These are phyloP conservation scores for Diaporthe citri DNA, from an alignment of 2,329 filamentous ascomycete species.

Conservation along the genomic window DNA sequence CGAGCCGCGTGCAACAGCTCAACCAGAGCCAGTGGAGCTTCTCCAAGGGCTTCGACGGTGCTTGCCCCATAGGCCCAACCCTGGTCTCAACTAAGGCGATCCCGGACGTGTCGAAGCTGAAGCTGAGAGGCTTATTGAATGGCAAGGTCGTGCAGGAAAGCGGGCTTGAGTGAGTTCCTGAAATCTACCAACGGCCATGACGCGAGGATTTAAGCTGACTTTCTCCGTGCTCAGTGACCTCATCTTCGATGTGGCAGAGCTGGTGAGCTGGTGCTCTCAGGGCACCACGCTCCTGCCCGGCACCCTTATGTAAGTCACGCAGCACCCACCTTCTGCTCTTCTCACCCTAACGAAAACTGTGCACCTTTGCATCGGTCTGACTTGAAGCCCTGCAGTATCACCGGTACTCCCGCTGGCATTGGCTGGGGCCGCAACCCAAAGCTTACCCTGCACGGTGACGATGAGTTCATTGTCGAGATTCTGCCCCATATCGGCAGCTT, in stretches of 20 bases:
- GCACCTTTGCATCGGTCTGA: not conserved
- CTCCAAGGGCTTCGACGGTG: conserved; percentile 70
- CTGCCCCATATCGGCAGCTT: conserved; percentile 58
- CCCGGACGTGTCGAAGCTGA: conserved; percentile 55
- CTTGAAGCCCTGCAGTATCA: conserved; percentile 45
- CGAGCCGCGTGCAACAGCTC: conserved; percentile 68
- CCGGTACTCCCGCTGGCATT: conserved; percentile 58
- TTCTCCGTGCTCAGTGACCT: conserved; percentile 57
- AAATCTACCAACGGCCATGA: conserved; percentile 40
- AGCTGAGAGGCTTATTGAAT: conserved; percentile 61
- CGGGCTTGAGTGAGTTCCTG: conserved; percentile 43
- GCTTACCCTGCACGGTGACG: conserved; percentile 53
- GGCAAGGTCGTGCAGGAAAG: conserved; percentile 62
- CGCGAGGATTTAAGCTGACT: conserved; percentile 17
- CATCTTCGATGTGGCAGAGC: conserved; percentile 63
- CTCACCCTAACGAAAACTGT: too few species aligned
- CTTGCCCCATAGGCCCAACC: conserved; percentile 66
- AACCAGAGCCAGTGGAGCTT: conserved; percentile 68
- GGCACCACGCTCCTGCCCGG: conserved; percentile 57
- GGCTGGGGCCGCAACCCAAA: conserved; percentile 54
- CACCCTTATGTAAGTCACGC: conserved; percentile 50
- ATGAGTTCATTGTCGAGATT: conserved; percentile 59
- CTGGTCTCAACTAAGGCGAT: conserved; percentile 60
- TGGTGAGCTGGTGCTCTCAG: conserved; percentile 58
- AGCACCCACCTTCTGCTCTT: too few species aligned